phyloP scores from a whole-genome alignment of 1,284 basidiomycete genomes.

The Leccinum fallax region DNA sequence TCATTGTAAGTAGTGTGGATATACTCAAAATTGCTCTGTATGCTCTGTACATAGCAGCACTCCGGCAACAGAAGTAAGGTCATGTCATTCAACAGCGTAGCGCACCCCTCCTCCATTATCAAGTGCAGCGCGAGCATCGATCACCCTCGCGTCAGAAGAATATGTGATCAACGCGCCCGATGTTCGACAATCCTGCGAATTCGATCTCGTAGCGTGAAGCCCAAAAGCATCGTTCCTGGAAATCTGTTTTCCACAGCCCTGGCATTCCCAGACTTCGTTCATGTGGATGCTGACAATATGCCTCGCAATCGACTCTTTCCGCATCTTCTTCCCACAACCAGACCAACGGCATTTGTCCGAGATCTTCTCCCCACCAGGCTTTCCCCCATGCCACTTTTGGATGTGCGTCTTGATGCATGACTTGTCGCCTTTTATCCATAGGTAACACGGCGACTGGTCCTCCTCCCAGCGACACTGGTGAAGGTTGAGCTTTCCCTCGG shows the following conservation, averaged over 20 bases:
- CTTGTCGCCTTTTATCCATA: slow-evolving; percentile 25
- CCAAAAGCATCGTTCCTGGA: slow-evolving; percentile 12
- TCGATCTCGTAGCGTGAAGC: slow-evolving; percentile 8
- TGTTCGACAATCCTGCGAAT: slow-evolving; percentile 8
- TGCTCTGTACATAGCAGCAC: background rate
- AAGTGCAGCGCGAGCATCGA: slow-evolving; percentile 15
- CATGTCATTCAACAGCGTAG: slow-evolving; percentile 1
- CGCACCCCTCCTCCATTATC: background rate
- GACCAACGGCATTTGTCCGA: slow-evolving; percentile 15
- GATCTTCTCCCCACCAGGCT: slow-evolving; percentile 17
- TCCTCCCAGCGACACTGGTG: slow-evolving; percentile 17
- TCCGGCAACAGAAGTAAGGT: background rate
- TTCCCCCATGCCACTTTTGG: slow-evolving; percentile 22
- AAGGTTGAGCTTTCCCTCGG: slow-evolving; percentile 7
- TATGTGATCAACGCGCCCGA: slow-evolving; percentile 15
- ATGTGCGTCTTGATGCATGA: slow-evolving; percentile 18
- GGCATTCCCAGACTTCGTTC: slow-evolving; percentile 15
- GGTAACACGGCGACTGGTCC: slow-evolving; percentile 8
- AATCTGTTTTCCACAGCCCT: slow-evolving; percentile 12
- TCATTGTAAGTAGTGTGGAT: background rate
- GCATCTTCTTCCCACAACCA: slow-evolving; percentile 15
- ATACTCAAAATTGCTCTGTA: too few relatives aligned
- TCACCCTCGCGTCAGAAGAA: background rate
- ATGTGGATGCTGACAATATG: slow-evolving; percentile 21
- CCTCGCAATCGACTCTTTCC: slow-evolving; percentile 22